A percentile compares a stretch with the other conserved stretches of the same genome.
These are phyloP conservation scores for Draba incana DNA, from an alignment of 345 rosid genomes.

Conservation along the genomic window DNA sequence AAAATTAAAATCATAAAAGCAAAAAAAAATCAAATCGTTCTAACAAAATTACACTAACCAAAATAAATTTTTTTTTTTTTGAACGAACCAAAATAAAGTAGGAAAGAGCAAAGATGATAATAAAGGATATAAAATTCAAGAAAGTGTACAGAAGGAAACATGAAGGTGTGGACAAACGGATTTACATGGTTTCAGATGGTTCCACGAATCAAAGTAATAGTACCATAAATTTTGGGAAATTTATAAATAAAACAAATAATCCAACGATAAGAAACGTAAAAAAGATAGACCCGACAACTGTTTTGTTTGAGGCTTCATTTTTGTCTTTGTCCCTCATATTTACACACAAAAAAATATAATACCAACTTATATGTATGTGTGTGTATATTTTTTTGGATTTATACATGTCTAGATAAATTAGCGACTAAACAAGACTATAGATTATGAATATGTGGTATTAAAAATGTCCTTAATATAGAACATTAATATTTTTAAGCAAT, in stretches of 20 bases:
- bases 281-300: constrained; percentile 27
- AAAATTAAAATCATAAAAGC: too few relatives aligned
- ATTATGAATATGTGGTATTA: constrained; percentile 23
- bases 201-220: constrained; percentile 40
- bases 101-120: neutral
- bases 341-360: neutral
- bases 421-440: constrained; percentile 4
- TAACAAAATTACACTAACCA: too few relatives aligned
- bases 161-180: constrained; percentile 33
- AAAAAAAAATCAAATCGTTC: too few relatives aligned
- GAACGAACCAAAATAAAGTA: neutral
- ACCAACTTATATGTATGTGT: neutral
- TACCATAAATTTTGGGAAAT: constrained; percentile 5
- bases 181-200: constrained; percentile 33
- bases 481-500: neutral
- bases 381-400: neutral
- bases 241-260: constrained; percentile 2
- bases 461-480: neutral
- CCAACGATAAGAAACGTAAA: constrained; percentile 11
- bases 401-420: constrained; percentile 8
- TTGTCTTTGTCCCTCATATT: constrained; percentile 28
- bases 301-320: constrained; percentile 24
- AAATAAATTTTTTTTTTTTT: too few relatives aligned
- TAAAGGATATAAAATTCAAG: neutral
- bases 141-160: constrained; percentile 28